Evolutionary conservation across 1,284 basidiomycete species (phyloP), one percentile per base, ranked within the genome.

Genomic region (Ganoderma leucocontextum): DNA sequence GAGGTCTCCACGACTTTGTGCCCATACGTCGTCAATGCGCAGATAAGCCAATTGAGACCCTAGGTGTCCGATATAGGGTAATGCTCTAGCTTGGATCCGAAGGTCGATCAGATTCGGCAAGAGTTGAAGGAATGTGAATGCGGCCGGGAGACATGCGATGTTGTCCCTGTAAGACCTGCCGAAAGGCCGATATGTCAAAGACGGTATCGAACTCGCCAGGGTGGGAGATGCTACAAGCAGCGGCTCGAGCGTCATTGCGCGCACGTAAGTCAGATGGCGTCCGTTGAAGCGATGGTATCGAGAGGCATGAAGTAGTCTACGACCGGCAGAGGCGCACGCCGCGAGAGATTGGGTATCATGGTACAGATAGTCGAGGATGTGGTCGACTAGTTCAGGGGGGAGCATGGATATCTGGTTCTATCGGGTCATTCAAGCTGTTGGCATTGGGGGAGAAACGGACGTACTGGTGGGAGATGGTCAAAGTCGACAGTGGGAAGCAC

Each of bases 311-410:
- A 79, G 71, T 78, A 80, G 81, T 7, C 73, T 63, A 63, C 78
- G 79, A 72, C 77, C 80, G n/a, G 80, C 79, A 8, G 81, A 73
- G 41, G 78, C 79, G 68, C 81, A 82, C 0, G 77, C 64, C 61
- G 71, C 72, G 44, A 83, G 79, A 6, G 78, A 68, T 7, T 58
- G 39, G 17, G 25, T 63, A 70, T 83, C 80, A 62, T 77, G 71
- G 66, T 79, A 76, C 5, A 81, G 74, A 63, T 75, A 78, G 68
- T 79, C 80, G 62, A 82, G 74, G 66, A 82, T 75, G 25, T 75
- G 66, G 68, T 82, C 81, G 49, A 76, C 60, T 38, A 82, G 69
- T 65, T 83, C 82, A 41, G 71, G 71, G 7, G 80, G 78, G 12
- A 82, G 67, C 35, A 53, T 35, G 6, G 8, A 13, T n/a, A 12